phyloP scores from a whole-genome alignment of 164 flowering plant genomes.

The Dillenia suffruticosa region DNA sequence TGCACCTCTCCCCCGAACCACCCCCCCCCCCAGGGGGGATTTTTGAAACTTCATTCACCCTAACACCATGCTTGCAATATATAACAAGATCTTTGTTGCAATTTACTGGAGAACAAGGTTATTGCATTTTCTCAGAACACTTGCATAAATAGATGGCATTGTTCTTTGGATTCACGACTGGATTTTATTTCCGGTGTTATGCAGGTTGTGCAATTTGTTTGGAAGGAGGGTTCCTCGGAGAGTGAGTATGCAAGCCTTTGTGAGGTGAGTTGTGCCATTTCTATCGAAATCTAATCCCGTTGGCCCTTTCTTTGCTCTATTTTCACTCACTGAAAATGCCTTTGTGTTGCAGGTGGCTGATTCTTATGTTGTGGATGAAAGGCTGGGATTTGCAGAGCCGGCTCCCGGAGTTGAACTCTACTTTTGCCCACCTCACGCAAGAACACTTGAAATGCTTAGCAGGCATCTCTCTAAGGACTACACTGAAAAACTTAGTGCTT shows the following conservation, averaged over 20 bases:
- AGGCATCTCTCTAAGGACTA: conserved; percentile 56
- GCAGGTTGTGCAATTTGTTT: conserved; percentile 64
- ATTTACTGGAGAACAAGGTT: too few species aligned
- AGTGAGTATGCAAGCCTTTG: conserved; percentile 33
- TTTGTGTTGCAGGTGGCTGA: conserved; percentile 52
- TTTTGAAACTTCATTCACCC: too few species aligned
- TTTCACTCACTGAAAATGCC: neutral
- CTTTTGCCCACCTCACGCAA: conserved; percentile 63
- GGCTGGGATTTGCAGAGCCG: conserved; percentile 93
- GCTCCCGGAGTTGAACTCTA: conserved; percentile 75
- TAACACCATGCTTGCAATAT: too few species aligned
- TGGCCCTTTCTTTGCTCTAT: neutral
- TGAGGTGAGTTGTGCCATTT: conserved; percentile 47
- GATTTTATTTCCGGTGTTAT: neutral
- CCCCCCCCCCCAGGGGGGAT: too few species aligned
- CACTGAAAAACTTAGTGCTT: conserved; percentile 36
- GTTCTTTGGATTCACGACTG: too few species aligned
- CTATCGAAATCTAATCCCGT: neutral
- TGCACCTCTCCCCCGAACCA: too few species aligned
- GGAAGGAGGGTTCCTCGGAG: conserved; percentile 55
- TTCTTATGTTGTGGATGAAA: conserved; percentile 65
- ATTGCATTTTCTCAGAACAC: too few species aligned
- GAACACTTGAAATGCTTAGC: conserved; percentile 50
- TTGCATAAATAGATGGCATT: too few species aligned
- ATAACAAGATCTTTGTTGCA: too few species aligned